These are phyloP conservation scores for Candolleomyces eurysporus DNA, from an alignment of 768 basidiomycete species.

Conservation along the genomic window DNA sequence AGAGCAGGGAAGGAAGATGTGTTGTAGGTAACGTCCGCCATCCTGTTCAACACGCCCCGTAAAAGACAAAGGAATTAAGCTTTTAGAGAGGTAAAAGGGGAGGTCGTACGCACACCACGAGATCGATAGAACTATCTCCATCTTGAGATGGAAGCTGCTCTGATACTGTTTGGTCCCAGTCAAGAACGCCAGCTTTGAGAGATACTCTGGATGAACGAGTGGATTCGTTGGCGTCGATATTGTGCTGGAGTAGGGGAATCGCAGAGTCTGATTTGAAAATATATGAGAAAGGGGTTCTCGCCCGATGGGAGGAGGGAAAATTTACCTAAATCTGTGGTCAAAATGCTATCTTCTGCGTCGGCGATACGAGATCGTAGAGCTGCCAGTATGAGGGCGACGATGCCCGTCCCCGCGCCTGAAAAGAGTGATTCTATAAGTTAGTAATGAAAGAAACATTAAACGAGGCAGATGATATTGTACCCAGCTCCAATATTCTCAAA, in stretches of 20 bases:
- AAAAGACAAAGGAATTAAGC: too few species aligned
- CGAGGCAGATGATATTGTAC: constrained; percentile 23
- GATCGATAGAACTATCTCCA: constrained; percentile 42
- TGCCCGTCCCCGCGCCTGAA: constrained; percentile 81
- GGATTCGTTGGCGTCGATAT: constrained; percentile 49
- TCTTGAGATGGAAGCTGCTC: constrained; percentile 35
- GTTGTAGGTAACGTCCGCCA: constrained; percentile 94
- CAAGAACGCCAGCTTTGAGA: constrained; percentile 46
- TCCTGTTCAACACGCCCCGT: constrained; percentile 39
- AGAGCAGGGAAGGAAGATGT: constrained; percentile 80
- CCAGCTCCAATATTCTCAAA: constrained; percentile 65
- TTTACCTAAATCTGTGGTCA: constrained; percentile 71
- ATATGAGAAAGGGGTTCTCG: background rate
- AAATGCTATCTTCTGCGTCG: constrained; percentile 19
- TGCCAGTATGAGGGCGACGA: constrained; percentile 69
- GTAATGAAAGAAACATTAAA: too few species aligned
- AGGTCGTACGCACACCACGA: constrained; percentile 59
- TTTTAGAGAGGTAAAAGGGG: background rate
- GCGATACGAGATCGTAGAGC: constrained; percentile 43
- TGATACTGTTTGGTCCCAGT: constrained; percentile 73
- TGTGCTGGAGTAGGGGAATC: constrained; percentile 73
- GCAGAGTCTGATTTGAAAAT: constrained; percentile 58
- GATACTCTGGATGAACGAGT: constrained; percentile 27
- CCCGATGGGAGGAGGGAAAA: background rate
- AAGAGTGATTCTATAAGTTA: too few species aligned